These are phyloP conservation scores for Saccharomyces jurei DNA, from an alignment of 805 yeast species.

Conservation along the genomic window DNA sequence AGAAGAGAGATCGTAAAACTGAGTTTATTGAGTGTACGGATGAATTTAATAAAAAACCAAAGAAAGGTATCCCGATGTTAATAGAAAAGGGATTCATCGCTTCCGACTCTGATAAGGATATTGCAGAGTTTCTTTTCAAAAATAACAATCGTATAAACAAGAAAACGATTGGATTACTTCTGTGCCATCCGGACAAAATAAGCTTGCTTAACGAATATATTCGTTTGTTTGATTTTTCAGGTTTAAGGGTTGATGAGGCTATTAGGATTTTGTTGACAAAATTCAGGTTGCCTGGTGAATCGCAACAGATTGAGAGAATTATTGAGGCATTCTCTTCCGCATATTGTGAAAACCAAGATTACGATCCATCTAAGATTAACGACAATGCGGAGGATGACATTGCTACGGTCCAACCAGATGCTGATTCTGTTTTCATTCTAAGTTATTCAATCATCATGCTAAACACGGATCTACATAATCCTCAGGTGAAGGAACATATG, in stretches of 20 bases:
- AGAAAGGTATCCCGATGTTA: constrained; percentile 60
- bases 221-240: constrained; percentile 62
- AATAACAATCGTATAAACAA: constrained; percentile 81
- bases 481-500: constrained; percentile 90
- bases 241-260: constrained; percentile 87
- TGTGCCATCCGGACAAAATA: constrained; percentile 67
- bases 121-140: constrained; percentile 70
- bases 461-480: constrained; percentile 89
- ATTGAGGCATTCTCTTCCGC: constrained; percentile 79
- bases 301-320: constrained; percentile 90
- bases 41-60: constrained; percentile 70
- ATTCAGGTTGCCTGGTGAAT: constrained; percentile 93
- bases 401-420: constrained; percentile 58
- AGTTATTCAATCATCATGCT: constrained; percentile 90
- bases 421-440: constrained; percentile 81
- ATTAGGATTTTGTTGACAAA: constrained; percentile 70
- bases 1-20: constrained; percentile 46
- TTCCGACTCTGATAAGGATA: constrained; percentile 44
- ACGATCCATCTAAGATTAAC: constrained; percentile 16
- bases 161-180: constrained; percentile 74
- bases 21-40: constrained; percentile 71
- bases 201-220: constrained; percentile 58
- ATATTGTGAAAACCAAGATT: constrained; percentile 58
- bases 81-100: constrained; percentile 58
- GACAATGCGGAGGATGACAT: constrained; percentile 13